phyloP scores from a whole-genome alignment of 192 early-diverging fungal species.

The Coemansia pectinata region DNA sequence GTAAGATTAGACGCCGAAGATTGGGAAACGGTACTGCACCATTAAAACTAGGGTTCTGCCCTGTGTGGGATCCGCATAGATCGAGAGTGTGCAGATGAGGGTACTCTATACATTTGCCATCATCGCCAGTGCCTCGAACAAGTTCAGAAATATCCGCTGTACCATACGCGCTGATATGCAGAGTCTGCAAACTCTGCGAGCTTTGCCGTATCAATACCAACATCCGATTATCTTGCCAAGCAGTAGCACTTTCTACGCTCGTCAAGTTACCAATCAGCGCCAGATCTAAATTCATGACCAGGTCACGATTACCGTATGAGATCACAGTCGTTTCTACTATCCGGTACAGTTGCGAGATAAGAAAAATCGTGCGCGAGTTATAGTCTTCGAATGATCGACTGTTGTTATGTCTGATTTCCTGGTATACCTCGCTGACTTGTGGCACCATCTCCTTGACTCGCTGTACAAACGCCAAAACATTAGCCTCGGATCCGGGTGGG shows the following conservation, averaged over 20 bases:
- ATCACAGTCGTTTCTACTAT: background rate
- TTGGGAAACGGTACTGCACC: conserved; percentile 7
- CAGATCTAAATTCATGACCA: background rate
- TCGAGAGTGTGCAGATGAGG: too few species aligned
- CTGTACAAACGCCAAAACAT: background rate
- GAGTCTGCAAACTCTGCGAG: too few species aligned
- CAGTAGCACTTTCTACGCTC: background rate
- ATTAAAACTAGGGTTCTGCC: background rate
- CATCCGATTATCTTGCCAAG: too few species aligned
- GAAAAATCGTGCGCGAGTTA: background rate
- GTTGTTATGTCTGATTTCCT: background rate
- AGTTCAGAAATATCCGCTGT: too few species aligned
- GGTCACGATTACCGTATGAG: background rate
- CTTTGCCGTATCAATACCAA: too few species aligned
- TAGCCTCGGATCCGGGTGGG: background rate
- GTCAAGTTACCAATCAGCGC: background rate
- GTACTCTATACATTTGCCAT: too few species aligned
- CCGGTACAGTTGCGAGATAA: background rate
- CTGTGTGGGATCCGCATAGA: too few species aligned
- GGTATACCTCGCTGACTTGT: background rate
- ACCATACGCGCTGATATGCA: too few species aligned
- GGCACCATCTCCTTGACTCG: background rate
- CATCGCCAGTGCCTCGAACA: too few species aligned
- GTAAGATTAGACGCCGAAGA: background rate
- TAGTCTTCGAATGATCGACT: background rate